Evolutionary conservation across 164 flowering plant species (phyloP).

Genomic region (Kingdonia uniflora): DNA sequence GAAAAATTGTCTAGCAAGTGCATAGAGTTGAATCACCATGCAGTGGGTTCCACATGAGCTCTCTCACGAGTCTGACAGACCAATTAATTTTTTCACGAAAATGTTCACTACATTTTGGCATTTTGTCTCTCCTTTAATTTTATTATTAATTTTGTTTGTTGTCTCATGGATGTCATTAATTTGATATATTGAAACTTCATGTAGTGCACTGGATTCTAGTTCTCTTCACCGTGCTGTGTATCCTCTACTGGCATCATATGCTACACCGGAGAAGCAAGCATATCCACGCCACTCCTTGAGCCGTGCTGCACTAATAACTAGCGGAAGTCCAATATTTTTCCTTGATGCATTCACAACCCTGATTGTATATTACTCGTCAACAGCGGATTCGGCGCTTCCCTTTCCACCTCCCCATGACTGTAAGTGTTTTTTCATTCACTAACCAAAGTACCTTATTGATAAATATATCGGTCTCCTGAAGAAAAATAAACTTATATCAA

Average conservation of each 20-base stretch:
- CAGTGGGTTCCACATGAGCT: too few species aligned
- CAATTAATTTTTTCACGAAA: too few species aligned
- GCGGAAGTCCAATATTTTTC: conserved; percentile 94
- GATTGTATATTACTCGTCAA: conserved; percentile 85
- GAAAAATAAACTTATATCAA: too few species aligned
- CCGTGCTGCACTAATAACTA: conserved; percentile 89
- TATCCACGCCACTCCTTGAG: conserved; percentile 98
- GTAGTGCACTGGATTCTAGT: conserved; percentile 93
- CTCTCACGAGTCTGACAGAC: too few species aligned
- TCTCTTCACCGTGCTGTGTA: conserved; percentile 85
- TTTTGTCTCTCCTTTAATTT: too few species aligned
- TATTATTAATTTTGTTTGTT: too few species aligned
- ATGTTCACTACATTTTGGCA: too few species aligned
- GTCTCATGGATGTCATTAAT: neutral
- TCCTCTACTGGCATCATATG: conserved; percentile 72
- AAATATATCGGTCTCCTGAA: too few species aligned
- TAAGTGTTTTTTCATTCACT: conserved; percentile 29
- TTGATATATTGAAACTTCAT: conserved; percentile 14
- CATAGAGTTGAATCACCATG: too few species aligned
- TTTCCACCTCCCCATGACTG: conserved; percentile 99
- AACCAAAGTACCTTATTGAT: neutral
- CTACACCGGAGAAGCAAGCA: conserved; percentile 86
- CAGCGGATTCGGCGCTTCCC: conserved; percentile 84
- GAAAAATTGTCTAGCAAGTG: too few species aligned
- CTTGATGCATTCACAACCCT: conserved; percentile 92